Conservation (phyloP, 2,329 filamentous ascomycete genomes). For the Colletotrichum tropicale region DNA sequence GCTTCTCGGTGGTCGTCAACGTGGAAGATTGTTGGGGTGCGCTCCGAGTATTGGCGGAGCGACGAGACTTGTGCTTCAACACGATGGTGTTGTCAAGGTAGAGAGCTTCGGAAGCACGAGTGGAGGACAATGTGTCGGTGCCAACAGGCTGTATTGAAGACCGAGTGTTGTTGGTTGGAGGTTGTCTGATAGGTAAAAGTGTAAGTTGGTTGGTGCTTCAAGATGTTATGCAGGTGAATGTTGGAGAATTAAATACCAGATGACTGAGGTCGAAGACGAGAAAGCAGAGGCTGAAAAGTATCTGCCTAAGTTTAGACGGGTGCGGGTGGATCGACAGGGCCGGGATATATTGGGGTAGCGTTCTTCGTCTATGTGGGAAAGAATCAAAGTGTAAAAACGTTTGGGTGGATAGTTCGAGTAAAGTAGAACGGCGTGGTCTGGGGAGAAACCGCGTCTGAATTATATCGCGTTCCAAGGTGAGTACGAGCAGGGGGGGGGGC, state of each 20-base stretch:
- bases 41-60: neutral
- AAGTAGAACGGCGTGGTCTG: neutral
- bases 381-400: conserved; percentile 15
- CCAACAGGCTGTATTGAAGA: neutral
- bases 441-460: conserved; percentile 6
- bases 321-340: neutral
- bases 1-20: neutral
- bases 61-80: conserved; percentile 5
- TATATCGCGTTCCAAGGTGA: conserved; percentile 4
- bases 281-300: neutral
- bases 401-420: conserved; percentile 3
- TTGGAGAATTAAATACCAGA: conserved; percentile 8
- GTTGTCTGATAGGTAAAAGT: neutral
- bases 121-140: conserved; percentile 4
- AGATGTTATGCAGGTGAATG: neutral
- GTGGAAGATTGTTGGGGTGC: neutral
- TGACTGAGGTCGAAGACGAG: neutral
- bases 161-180: neutral
- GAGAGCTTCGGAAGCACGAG: conserved; percentile 4
- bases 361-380: neutral
- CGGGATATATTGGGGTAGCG: neutral
- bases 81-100: conserved; percentile 13
- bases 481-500: neutral
- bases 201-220: conserved; percentile 3
- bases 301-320: conserved; percentile 9